Conservation (phyloP, 495 filamentous ascomycete species). For the Podospora conica region DNA sequence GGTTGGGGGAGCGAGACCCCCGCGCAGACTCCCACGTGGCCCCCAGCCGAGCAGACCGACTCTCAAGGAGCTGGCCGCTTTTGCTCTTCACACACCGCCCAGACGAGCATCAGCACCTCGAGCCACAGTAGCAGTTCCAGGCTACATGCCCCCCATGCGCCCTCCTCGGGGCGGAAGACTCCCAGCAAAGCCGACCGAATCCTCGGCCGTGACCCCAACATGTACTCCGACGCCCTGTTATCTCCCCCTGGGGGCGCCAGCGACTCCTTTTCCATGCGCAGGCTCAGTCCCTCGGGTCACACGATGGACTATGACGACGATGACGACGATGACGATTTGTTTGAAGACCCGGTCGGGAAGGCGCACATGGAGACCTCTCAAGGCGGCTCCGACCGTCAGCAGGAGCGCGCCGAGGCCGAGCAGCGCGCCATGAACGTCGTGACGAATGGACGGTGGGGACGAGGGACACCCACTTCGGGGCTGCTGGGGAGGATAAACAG, state of each 20-base stretch:
- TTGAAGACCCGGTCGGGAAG: constrained; percentile 10
- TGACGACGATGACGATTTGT: constrained; percentile 18
- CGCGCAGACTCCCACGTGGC: constrained; percentile 18
- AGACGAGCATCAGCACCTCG: constrained; percentile 2
- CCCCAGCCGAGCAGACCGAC: constrained; percentile 8
- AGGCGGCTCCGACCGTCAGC: background rate
- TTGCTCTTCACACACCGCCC: constrained; percentile 24
- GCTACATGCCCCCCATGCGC: background rate
- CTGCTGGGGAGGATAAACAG: background rate
- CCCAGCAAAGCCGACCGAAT: constrained; percentile 47
- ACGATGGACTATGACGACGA: constrained; percentile 29
- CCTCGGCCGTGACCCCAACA: constrained; percentile 43
- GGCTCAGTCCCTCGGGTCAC: constrained; percentile 34
- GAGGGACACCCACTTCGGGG: constrained; percentile 21
- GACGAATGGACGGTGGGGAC: constrained; percentile 33
- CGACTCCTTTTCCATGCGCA: constrained; percentile 35
- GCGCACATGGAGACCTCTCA: background rate
- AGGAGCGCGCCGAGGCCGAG: constrained; percentile 27
- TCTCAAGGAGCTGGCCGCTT: constrained; percentile 25
- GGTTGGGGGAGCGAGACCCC: constrained; percentile 43
- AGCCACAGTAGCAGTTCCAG: background rate
- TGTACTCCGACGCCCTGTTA: constrained; percentile 36
- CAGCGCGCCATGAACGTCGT: constrained; percentile 37
- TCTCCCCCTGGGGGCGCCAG: background rate
- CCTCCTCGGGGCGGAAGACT: constrained; percentile 17